Conservation (phyloP, 257 asterid species). For the Capsicum baccatum region DNA sequence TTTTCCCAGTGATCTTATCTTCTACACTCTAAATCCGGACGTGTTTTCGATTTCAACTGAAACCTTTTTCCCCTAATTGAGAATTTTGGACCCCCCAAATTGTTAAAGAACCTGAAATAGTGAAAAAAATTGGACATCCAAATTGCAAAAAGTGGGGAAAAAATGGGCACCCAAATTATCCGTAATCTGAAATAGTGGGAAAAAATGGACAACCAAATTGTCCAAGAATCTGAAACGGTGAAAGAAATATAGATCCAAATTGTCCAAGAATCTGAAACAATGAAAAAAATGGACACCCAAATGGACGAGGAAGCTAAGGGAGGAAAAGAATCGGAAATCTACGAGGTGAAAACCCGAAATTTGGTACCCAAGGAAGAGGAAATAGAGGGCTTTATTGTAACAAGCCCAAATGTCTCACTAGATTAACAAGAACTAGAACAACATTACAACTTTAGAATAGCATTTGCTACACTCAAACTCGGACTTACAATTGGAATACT, state of each 20-base stretch:
- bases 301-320: neutral
- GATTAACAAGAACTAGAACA: no score
- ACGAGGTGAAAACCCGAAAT: slow-evolving; percentile 33
- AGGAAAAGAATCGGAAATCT: slow-evolving; percentile 18
- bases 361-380: slow-evolving; percentile 31
- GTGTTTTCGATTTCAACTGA: slow-evolving; percentile 20
- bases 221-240: neutral
- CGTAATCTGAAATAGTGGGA: no score
- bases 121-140: no score
- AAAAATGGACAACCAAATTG: no score
- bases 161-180: no score
- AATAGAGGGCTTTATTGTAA: slow-evolving; percentile 9
- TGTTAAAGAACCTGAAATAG: neutral
- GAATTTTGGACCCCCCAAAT: neutral
- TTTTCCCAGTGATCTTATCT: slow-evolving; percentile 48
- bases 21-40: slow-evolving; percentile 45
- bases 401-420: no score
- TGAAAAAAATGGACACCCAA: neutral
- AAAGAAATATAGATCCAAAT: neutral
- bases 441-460: no score
- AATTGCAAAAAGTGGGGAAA: no score
- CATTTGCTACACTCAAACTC: no score
- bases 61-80: slow-evolving; percentile 29
- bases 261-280: neutral
- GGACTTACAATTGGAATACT: no score